Conservation (phyloP, 1,139 yeast genomes). For the Scheffersomyces lignicola region DNA sequence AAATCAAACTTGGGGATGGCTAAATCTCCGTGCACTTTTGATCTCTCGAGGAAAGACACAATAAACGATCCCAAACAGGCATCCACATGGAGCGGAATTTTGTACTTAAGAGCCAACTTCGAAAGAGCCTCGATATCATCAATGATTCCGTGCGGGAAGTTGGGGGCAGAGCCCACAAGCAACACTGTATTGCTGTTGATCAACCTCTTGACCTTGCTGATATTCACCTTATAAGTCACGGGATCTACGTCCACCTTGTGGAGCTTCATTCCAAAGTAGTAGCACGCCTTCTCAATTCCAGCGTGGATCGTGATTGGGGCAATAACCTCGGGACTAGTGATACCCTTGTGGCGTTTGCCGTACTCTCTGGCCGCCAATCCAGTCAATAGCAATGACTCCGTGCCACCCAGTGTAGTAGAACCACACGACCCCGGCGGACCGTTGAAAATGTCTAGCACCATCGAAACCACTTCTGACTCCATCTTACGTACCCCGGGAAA, state of each 20-base stretch:
- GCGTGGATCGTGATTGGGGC: conserved; percentile 94
- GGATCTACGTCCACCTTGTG: conserved; percentile 81
- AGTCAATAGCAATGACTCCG: conserved; percentile 84
- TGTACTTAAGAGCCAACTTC: conserved; percentile 58
- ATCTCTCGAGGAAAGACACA: conserved; percentile 72
- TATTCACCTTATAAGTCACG: conserved; percentile 64
- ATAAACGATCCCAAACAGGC: conserved; percentile 94
- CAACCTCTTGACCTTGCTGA: conserved; percentile 58
- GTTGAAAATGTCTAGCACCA: conserved; percentile 80
- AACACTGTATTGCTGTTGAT: conserved; percentile 80
- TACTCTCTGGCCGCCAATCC: conserved; percentile 83
- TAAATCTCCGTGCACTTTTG: conserved; percentile 50
- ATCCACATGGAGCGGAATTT: conserved; percentile 88
- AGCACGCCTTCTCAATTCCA: conserved; percentile 91
- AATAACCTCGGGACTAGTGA: conserved; percentile 78
- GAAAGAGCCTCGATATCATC: conserved; percentile 83
- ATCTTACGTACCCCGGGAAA: conserved; percentile 95
- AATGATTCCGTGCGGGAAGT: conserved; percentile 93
- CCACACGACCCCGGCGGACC: conserved; percentile 79
- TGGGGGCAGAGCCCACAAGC: conserved; percentile 92
- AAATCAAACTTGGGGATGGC: conserved; percentile 75
- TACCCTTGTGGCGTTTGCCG: conserved; percentile 56
- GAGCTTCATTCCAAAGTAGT: conserved; percentile 82
- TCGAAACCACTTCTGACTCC: conserved; percentile 93
- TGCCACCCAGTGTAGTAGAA: conserved; percentile 95